phyloP scores from a whole-genome alignment of 352 stramenopile genomes.

The Globisporangium mamillatum region DNA sequence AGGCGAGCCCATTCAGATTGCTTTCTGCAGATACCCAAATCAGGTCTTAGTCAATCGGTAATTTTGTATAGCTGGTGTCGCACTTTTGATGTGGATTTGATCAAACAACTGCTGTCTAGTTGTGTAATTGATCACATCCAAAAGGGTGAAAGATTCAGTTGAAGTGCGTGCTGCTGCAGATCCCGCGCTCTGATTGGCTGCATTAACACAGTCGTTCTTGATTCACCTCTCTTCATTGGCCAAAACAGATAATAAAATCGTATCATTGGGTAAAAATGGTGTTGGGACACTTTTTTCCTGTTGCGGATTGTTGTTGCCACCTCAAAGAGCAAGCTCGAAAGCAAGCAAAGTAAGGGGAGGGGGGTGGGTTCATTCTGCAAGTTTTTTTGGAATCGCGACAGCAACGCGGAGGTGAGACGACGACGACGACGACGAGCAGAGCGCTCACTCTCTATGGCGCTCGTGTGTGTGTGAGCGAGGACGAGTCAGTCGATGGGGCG shows the following conservation, averaged over 20 bases:
- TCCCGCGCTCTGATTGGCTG: constrained; percentile 6
- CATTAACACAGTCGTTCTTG: neutral
- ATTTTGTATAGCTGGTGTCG: neutral
- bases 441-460: neutral
- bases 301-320: neutral
- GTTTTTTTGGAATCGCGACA: constrained; percentile 1
- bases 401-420: neutral
- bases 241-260: neutral
- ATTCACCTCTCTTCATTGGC: neutral
- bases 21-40: neutral
- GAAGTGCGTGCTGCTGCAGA: constrained; percentile 13
- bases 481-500: neutral
- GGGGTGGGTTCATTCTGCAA: constrained; percentile 12
- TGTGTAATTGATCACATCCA: neutral
- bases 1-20: too few relatives aligned
- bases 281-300: constrained; percentile 5
- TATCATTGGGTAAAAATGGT: neutral
- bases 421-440: too few relatives aligned
- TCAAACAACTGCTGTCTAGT: neutral
- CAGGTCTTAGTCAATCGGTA: neutral
- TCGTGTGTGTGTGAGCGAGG: neutral
- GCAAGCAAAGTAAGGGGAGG: neutral
- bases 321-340: neutral
- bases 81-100: neutral
- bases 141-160: constrained; percentile 18